Evolutionary conservation across 768 basidiomycete genomes (phyloP).

Genomic region (Rhodotorula sphaerocarpa): DNA sequence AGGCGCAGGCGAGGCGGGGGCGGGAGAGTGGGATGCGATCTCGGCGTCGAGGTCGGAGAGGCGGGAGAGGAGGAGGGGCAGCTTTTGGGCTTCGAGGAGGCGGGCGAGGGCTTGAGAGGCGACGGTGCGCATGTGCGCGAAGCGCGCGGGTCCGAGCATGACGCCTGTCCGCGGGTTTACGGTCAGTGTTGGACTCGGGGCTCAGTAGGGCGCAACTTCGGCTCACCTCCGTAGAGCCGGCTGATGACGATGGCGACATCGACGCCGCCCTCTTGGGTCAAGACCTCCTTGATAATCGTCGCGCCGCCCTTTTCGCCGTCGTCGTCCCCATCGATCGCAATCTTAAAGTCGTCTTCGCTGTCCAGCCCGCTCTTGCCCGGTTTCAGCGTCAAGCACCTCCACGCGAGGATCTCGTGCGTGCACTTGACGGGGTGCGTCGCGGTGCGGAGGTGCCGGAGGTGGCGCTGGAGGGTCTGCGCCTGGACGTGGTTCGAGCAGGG

Average conservation of each 20-base stretch:
- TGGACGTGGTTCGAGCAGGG: constrained; percentile 48
- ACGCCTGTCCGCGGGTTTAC: constrained; percentile 44
- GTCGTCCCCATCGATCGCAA: constrained; percentile 58
- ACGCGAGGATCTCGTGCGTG: constrained; percentile 63
- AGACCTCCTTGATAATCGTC: constrained; percentile 55
- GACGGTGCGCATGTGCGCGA: constrained; percentile 69
- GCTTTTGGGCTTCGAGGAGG: constrained; percentile 10
- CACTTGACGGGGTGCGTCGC: constrained; percentile 39
- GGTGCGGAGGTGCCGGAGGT: constrained; percentile 5
- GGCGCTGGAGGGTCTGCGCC: constrained; percentile 3
- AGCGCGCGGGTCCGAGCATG: constrained; percentile 64
- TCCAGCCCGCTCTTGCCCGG: constrained; percentile 57
- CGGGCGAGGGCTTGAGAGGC: constrained; percentile 51
- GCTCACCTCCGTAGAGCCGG: constrained; percentile 54
- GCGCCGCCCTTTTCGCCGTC: constrained; percentile 72
- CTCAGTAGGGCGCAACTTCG: too few species aligned
- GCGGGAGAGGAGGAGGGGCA: constrained; percentile 6
- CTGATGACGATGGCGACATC: constrained; percentile 73
- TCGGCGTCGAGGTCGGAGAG: constrained; percentile 13
- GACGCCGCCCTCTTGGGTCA: constrained; percentile 61
- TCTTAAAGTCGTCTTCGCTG: constrained; percentile 68
- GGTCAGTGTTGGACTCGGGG: too few species aligned
- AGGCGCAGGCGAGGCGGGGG: neutral
- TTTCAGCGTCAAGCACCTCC: constrained; percentile 68
- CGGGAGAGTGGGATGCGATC: constrained; percentile 13